These are phyloP conservation scores for Trichoderma guizhouense DNA, from an alignment of 2,329 filamentous ascomycete species.

Conservation along the genomic window DNA sequence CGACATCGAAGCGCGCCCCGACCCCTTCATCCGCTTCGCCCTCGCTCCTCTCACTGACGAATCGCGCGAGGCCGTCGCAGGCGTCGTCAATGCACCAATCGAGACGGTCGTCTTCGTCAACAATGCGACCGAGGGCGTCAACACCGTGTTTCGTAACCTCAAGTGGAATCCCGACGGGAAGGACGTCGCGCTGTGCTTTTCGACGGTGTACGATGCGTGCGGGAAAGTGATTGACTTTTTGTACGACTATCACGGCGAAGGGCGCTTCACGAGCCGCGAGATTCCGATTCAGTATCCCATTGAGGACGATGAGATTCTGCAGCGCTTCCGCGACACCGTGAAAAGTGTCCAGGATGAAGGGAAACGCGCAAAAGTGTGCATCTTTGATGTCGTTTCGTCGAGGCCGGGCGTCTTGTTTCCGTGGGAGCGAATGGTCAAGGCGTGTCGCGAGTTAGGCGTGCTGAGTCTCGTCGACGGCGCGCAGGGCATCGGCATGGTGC, in stretches of 20 bases:
- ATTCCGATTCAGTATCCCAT: slow-evolving; percentile 67
- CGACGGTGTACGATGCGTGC: slow-evolving; percentile 74
- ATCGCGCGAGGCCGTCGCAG: slow-evolving; percentile 54
- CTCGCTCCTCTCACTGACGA: slow-evolving; percentile 58
- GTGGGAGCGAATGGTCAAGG: slow-evolving; percentile 62
- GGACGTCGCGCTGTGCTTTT: slow-evolving; percentile 77
- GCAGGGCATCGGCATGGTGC: slow-evolving; percentile 77
- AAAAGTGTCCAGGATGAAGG: slow-evolving; percentile 50
- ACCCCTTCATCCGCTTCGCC: slow-evolving; percentile 50
- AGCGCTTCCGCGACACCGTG: slow-evolving; percentile 58
- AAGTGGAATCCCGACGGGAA: slow-evolving; percentile 55
- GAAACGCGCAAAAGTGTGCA: slow-evolving; percentile 60
- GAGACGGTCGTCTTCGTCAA: slow-evolving; percentile 71
- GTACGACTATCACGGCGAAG: slow-evolving; percentile 38
- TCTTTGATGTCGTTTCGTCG: slow-evolving; percentile 76
- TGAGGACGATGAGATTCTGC: slow-evolving; percentile 63
- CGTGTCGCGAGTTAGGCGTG: slow-evolving; percentile 65
- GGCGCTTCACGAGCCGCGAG: slow-evolving; percentile 42
- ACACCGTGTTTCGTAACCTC: slow-evolving; percentile 18
- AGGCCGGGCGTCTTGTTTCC: slow-evolving; percentile 77
- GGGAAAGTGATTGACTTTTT: slow-evolving; percentile 52
- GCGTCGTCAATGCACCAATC: slow-evolving; percentile 61
- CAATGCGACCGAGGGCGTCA: slow-evolving; percentile 51
- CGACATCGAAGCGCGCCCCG: slow-evolving; percentile 63
- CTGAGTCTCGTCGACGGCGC: slow-evolving; percentile 79